A percentile compares a stretch with the other conserved stretches of the same genome.
These are phyloP conservation scores for Didymella pomorum DNA, from an alignment of 2,329 filamentous ascomycete species.

Conservation along the genomic window DNA sequence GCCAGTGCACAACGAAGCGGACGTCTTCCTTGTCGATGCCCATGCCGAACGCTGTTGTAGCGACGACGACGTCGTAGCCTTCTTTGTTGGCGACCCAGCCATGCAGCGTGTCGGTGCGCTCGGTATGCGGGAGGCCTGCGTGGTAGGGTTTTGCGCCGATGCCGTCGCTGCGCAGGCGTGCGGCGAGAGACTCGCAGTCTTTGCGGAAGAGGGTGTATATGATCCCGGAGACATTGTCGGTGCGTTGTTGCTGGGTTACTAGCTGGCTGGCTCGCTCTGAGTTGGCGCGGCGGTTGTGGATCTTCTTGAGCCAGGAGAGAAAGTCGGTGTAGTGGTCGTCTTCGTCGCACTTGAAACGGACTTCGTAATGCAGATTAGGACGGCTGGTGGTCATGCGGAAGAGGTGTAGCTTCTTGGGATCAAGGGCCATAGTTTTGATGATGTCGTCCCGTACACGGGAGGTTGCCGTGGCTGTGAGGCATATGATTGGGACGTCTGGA, in stretches of 20 bases:
- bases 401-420: slow-evolving; percentile 68
- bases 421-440: slow-evolving; percentile 74
- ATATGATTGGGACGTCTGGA: slow-evolving; percentile 88
- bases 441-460: slow-evolving; percentile 82
- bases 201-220: slow-evolving; percentile 80
- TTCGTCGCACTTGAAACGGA: slow-evolving; percentile 81
- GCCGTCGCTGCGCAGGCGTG: slow-evolving; percentile 70
- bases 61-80: slow-evolving; percentile 90
- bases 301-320: slow-evolving; percentile 75
- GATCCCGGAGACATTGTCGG: slow-evolving; percentile 75
- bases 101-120: slow-evolving; percentile 74
- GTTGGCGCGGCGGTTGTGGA: slow-evolving; percentile 72
- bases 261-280: slow-evolving; percentile 67
- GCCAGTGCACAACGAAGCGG: slow-evolving; percentile 94
- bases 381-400: slow-evolving; percentile 87
- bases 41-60: slow-evolving; percentile 97
- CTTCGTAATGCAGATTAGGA: slow-evolving; percentile 88
- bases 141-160: slow-evolving; percentile 79
- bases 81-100: slow-evolving; percentile 76
- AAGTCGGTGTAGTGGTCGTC: slow-evolving; percentile 79
- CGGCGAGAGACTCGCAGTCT: slow-evolving; percentile 76
- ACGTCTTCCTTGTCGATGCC: slow-evolving; percentile 96
- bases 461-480: slow-evolving; percentile 91
- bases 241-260: slow-evolving; percentile 57
- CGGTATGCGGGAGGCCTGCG: slow-evolving; percentile 69